Conservation (phyloP, 805 yeast species). For the Sugiyamaella boreocaroliniensis region DNA sequence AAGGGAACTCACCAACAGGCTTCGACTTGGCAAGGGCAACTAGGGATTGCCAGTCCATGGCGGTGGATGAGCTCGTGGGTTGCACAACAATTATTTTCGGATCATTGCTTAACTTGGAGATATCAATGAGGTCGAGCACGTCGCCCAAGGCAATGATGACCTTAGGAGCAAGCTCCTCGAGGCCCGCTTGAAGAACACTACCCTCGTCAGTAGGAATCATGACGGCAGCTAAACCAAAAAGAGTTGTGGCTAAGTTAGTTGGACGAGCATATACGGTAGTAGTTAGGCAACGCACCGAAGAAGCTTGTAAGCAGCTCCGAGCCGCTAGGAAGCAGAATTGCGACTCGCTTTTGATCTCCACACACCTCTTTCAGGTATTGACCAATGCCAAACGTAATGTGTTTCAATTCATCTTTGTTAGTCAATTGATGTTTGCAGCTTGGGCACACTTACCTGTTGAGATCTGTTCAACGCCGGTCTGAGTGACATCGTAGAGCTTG, state of each 20-base stretch:
- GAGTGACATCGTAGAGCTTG: slow-evolving; percentile 11
- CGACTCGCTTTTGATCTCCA: slow-evolving; percentile 4
- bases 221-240: slow-evolving; percentile 10
- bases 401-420: slow-evolving; percentile 3
- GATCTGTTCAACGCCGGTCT: slow-evolving; percentile 23
- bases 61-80: not conserved
- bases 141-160: slow-evolving; percentile 7
- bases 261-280: not conserved
- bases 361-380: not conserved
- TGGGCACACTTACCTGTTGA: not conserved
- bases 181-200: not conserved
- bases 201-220: slow-evolving; percentile 7
- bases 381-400: slow-evolving; percentile 10
- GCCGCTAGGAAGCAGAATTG: slow-evolving; percentile 9
- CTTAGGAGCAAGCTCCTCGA: not conserved
- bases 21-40: not conserved
- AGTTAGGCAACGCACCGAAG: not conserved
- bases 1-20: not conserved
- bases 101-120: not conserved
- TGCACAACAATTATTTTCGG: not conserved
- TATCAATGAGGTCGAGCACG: slow-evolving; percentile 1
- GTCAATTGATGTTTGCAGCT: not conserved
- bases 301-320: slow-evolving; percentile 6
- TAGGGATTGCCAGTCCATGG: not conserved
- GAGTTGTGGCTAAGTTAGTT: slow-evolving; percentile 7